Evolutionary conservation across 73 alveolate species (phyloP), one percentile per base, ranked within the genome.

Genomic region (Durusdinium trenchii): DNA sequence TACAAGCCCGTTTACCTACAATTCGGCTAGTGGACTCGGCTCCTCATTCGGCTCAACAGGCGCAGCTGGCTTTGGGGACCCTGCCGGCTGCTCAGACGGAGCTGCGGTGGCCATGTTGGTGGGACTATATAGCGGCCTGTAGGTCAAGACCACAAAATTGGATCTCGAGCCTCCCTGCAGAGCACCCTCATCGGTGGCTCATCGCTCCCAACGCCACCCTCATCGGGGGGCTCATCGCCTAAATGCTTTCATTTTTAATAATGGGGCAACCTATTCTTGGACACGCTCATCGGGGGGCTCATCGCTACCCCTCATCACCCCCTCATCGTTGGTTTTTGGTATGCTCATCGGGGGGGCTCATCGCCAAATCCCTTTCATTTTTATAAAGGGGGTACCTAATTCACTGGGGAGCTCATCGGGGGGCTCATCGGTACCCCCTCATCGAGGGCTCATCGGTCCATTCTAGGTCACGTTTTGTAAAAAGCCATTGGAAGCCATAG

Each of bases 341-440:
- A 50, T 48, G 67, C 35, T 10, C 32, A 51, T 52, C 35, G 47
- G 35, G n/a, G n/a, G 38, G 75, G 91, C 93, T 83, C 93, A 48
- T 83, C 93, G 93, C 73, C 50, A 5, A 7, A 30, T n/a, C 50
- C 38, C 32, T 4, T 47, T 83, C 23, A 47, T 46, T 3, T 81
- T 46, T 47, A 16, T 50, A 32, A 6, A 0, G 28, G n/a, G 38
- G 54, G 54, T 14, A 32, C 1, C 32, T 35, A n/a, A 35, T 43
- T 50, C 50, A 30, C 28, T 0, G 86, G 28, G 52, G 54, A 38
- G 54, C 54, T 52, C 38, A 50, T 36, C 38, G 35, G 86, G 9
- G 48, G 52, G 35, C 86, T 75, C 86, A 38, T 75, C 86, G 86
- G 35, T 16, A 20, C 35, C 48, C 75, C 75, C 93, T 83, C 93